Evolutionary conservation across 2,329 filamentous ascomycete species (phyloP), one percentile per base, ranked within the genome.

Genomic region (Tothia fuscella): DNA sequence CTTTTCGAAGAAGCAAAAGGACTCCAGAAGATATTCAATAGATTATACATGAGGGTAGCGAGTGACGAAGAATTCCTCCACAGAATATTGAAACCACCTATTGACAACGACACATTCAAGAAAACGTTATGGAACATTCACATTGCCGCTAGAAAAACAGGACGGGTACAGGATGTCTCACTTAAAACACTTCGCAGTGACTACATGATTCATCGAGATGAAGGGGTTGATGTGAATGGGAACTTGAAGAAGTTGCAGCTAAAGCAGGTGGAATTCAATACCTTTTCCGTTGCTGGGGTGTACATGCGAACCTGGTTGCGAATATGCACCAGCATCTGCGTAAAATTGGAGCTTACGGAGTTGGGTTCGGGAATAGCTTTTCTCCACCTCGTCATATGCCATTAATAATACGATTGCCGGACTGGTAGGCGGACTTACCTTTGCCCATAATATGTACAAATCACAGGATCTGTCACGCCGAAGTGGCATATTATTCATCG

Each of bases 11-110:
- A 57, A 71, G 61, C 71, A 68, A 19, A 63, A 71, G 44, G 70
- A 62, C 49, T 81, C 62, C 57, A 80, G 74, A 59, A 71, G 64
- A 56, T 76, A 70, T 65, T 69, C 70, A 51, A 72, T 65, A 51
- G 76, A 70, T 53, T 65, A 3, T 66, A 65, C 39, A 50, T 58
- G 64, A 75, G 44, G 63, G 74, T 57, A 63, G 78, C 49, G 2
- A 51, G 57, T 32, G 60, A 67, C 48, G 54, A 59, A 20, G 46
- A 51, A 1, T 66, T 61, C 61, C 52, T 67, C 1, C 50, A 52
- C 14, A 38, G 48, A 3, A 50, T 55, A 0, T 53, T 64, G 2
- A 42, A 47, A 19, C 51, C 57, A 14, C 45, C 65, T 6, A 50
- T 60, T 5, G 48, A 55, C 9, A 48, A 51, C 3, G 60, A 65